Conservation (phyloP, 1,284 basidiomycete genomes). For the Grifola frondosa region DNA sequence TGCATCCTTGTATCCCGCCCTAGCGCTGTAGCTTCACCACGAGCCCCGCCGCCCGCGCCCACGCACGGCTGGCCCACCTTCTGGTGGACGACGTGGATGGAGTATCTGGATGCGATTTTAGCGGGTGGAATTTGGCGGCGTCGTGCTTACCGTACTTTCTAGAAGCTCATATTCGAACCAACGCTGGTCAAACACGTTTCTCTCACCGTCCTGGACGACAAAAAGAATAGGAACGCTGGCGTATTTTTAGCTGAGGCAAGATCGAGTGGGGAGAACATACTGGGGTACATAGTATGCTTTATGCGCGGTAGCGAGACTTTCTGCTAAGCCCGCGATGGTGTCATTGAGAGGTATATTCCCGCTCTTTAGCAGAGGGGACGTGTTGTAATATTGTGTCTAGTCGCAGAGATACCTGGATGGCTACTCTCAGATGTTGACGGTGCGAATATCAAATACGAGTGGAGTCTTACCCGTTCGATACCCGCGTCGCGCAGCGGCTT, state of each 20-base stretch:
- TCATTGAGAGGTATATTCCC: constrained; percentile 76
- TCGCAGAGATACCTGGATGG: constrained; percentile 66
- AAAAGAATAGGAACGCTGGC: constrained; percentile 80
- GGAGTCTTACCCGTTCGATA: constrained; percentile 42
- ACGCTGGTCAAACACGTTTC: constrained; percentile 96
- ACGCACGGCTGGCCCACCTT: constrained; percentile 86
- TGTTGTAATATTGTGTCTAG: constrained; percentile 65
- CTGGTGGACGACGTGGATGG: constrained; percentile 71
- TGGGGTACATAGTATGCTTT: constrained; percentile 61
- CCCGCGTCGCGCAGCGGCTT: constrained; percentile 66
- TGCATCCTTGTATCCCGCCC: constrained; percentile 79
- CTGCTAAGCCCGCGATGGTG: constrained; percentile 70
- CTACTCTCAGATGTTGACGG: not conserved
- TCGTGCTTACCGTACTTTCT: constrained; percentile 50
- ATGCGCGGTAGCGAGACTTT: constrained; percentile 82
- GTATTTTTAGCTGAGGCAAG: constrained; percentile 2
- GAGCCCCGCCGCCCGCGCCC: constrained; percentile 46
- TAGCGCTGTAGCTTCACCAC: constrained; percentile 97
- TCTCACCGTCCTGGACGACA: constrained; percentile 85
- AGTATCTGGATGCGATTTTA: constrained; percentile 51
- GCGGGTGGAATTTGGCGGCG: not conserved
- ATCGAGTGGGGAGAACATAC: constrained; percentile 34
- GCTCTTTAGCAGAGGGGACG: constrained; percentile 52
- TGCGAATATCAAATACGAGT: not conserved
- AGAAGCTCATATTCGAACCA: constrained; percentile 86